Percentiles rank a stretch among this genome's conserved stretches.
Conservation (phyloP, 306 rosid species). For the Prunus fruticosa region DNA sequence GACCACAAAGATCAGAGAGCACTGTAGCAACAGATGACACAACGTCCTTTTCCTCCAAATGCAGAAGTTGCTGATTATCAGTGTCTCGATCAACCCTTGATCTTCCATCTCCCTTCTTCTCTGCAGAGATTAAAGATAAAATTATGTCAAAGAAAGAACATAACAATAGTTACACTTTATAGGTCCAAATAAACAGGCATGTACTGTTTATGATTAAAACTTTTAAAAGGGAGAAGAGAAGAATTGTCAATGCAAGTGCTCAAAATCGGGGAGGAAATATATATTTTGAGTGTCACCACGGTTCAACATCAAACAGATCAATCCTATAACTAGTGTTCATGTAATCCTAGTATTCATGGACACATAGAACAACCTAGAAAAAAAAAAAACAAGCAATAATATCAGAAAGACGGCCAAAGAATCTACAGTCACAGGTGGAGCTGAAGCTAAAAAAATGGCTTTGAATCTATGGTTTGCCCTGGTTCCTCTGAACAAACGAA, state of each 20-base stretch:
- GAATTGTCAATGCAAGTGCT: neutral
- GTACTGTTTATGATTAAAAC: neutral
- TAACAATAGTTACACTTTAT: neutral
- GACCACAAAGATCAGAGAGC: slow-evolving; percentile 96
- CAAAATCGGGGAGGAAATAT: neutral
- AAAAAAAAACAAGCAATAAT: neutral
- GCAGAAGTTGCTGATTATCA: slow-evolving; percentile 86
- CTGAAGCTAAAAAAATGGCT: neutral
- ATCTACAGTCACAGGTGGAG: neutral
- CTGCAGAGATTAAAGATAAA: slow-evolving; percentile 40
- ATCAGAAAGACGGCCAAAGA: neutral
- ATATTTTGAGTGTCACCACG: neutral
- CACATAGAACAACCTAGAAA: neutral
- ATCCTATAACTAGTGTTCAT: neutral
- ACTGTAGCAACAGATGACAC: slow-evolving; percentile 98
- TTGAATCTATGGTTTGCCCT: neutral
- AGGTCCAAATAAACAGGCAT: neutral
- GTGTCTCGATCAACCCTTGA: slow-evolving; percentile 84
- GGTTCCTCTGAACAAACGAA: neutral
- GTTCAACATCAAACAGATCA: neutral
- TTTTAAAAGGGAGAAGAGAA: neutral
- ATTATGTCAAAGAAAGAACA: slow-evolving; percentile 17
- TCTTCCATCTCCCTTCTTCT: slow-evolving; percentile 86
- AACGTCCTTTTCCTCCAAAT: slow-evolving; percentile 94
- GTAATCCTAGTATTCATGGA: neutral